Base-by-base conservation (phyloP, 495 filamentous ascomycete species). In the Mycothermus thermophilus region DNA sequence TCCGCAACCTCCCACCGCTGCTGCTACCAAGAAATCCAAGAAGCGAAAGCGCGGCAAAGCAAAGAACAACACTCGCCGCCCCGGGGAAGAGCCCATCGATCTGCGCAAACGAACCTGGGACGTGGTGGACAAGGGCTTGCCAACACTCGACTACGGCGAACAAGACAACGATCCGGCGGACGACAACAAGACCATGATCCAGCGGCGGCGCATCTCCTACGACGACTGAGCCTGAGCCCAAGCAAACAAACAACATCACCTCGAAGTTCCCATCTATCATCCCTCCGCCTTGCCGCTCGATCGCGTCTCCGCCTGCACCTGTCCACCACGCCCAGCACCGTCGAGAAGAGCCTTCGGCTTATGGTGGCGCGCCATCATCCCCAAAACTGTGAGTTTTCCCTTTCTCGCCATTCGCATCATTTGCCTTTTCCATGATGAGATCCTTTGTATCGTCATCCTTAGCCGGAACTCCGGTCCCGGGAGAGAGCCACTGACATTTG, bases 381-480 rank as follows among this genome's bases (percentile, higher is more conserved):
- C n/a, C n/a, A n/a, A n/a, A n/a, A n/a, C n/a, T n/a, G n/a, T 23
- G 22, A 6, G 6, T 25, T 25, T 25, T 25, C 11, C 11, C 11
- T 25, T 11, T 25, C 22, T 25, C 22, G 6, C 22, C 22, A 14
- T 34, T 34, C n/a, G 12, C n/a, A 0, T 11, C 27, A 44, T 38
- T 35, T 24, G 14, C 27, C 3, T 27, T 8, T 27, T n/a, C 30
- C 43, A 66, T 72, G 72, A 75, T 72, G 71, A 74, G 65, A 72
- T 57, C 57, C 30, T 34, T 58, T 56, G 67, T 74, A 75, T 73
- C 68, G 71, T 75, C 71, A 76, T 76, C 72, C 71, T 75, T 76
- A 76, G 71, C 53, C 71, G 60, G 62, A 76, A 63, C 47, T 55
- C 44, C 37, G 46, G 38, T 35, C 41, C 6, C 22, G 22, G 22